A percentile compares a stretch with the other conserved stretches of the same genome.
Evolutionary conservation across 768 basidiomycete genomes (phyloP).

Genomic region (Tricholoma saponaceum): DNA sequence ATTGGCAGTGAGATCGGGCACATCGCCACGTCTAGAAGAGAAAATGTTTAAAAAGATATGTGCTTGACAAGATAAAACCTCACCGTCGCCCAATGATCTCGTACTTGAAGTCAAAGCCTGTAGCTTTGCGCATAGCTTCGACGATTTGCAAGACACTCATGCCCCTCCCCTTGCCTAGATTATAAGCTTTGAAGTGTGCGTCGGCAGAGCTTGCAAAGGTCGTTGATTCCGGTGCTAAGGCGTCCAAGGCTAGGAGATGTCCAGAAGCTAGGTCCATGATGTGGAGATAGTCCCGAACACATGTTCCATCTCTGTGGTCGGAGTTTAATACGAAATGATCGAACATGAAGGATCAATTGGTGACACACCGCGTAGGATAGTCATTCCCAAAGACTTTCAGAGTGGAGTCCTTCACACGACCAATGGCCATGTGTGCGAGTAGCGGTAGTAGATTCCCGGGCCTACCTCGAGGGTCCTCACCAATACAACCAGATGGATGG

Average conservation of each 20-base stretch:
- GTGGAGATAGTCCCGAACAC: constrained; percentile 94
- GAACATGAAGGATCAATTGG: not conserved
- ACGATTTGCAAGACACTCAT: constrained; percentile 92
- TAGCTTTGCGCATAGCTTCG: constrained; percentile 90
- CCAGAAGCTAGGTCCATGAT: constrained; percentile 94
- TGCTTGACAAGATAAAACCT: constrained; percentile 21
- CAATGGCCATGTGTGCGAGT: constrained; percentile 91
- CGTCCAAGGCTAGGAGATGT: constrained; percentile 87
- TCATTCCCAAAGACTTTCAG: constrained; percentile 93
- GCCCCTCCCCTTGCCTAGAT: constrained; percentile 91
- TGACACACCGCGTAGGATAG: constrained; percentile 83
- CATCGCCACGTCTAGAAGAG: constrained; percentile 77
- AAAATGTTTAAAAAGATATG: not conserved
- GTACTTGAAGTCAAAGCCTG: constrained; percentile 83
- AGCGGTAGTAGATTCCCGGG: constrained; percentile 94
- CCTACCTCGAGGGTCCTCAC: constrained; percentile 94
- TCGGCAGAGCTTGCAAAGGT: constrained; percentile 55
- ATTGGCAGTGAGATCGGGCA: constrained; percentile 94
- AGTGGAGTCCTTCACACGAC: constrained; percentile 67
- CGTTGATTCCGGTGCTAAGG: constrained; percentile 56
- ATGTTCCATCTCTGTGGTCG: constrained; percentile 79
- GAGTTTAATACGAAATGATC: not conserved
- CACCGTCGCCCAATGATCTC: constrained; percentile 90
- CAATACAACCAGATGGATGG: constrained; percentile 91
- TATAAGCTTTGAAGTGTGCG: constrained; percentile 87